These are phyloP conservation scores for Knoxdaviesia proteae DNA, from an alignment of 2,329 filamentous ascomycete genomes.

Conservation along the genomic window DNA sequence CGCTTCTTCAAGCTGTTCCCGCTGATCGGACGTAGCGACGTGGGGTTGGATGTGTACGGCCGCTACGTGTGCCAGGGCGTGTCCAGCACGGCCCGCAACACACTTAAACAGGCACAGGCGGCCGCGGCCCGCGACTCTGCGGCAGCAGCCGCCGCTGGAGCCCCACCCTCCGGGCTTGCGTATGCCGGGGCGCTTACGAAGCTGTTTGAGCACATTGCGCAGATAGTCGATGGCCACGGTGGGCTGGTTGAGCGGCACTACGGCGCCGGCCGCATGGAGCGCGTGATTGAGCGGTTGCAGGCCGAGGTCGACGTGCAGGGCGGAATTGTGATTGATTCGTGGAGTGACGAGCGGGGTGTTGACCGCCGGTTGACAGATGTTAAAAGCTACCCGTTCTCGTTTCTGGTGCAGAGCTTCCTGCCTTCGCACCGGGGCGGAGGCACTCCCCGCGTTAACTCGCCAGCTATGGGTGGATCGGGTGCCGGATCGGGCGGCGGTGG, in stretches of 20 bases:
- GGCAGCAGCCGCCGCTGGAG: constrained; percentile 11
- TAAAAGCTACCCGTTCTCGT: constrained; percentile 95
- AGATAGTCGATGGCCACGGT: constrained; percentile 85
- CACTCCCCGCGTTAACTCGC: constrained; percentile 54
- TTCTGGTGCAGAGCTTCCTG: constrained; percentile 84
- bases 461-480: constrained; percentile 27
- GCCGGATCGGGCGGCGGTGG: constrained; percentile 17
- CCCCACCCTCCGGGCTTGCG: constrained; percentile 42
- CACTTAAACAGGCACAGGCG: constrained; percentile 48
- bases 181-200: constrained; percentile 81
- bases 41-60: constrained; percentile 85
- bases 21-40: constrained; percentile 70
- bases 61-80: constrained; percentile 93
- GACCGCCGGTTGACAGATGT: constrained; percentile 81
- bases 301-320: constrained; percentile 91
- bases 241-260: constrained; percentile 87
- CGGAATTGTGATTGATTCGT: constrained; percentile 86
- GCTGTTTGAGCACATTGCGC: constrained; percentile 91
- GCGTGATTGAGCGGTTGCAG: constrained; percentile 81
- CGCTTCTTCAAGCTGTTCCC: constrained; percentile 97
- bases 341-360: constrained; percentile 73
- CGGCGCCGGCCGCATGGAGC: constrained; percentile 77
- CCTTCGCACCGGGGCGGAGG: constrained; percentile 44
- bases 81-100: constrained; percentile 59
- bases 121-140: constrained; percentile 9